Evolutionary conservation across 371 early-diverging fungal genomes (phyloP).

Genomic region (Mortierella sp.): DNA sequence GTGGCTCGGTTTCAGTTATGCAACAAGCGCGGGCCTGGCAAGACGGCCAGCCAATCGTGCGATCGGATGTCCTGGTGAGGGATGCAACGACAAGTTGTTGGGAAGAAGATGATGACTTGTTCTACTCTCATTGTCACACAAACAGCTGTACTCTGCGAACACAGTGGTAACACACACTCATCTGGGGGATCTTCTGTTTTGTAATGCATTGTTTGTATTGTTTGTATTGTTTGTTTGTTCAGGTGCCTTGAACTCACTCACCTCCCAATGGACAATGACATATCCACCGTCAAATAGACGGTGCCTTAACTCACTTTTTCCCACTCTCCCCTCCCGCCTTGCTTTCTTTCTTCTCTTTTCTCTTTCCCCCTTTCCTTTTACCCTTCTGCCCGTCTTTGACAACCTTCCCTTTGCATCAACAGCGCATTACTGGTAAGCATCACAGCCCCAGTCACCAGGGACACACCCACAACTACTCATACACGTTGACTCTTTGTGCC

Average conservation of each 20-base stretch:
- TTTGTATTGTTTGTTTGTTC: neutral
- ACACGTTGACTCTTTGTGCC: neutral
- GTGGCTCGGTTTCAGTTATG: constrained; percentile 2
- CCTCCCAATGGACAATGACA: neutral
- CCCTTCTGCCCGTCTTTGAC: neutral
- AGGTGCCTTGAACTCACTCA: constrained; percentile 3
- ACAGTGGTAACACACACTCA: neutral
- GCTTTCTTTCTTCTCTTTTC: neutral
- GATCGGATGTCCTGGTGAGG: neutral
- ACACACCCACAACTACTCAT: neutral
- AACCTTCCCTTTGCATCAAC: neutral
- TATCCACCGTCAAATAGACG: neutral
- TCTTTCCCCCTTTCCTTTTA: neutral
- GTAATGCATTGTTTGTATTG: neutral
- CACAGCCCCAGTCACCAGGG: neutral
- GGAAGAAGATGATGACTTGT: neutral
- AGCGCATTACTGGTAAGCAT: constrained; percentile 7
- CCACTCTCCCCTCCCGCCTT: neutral
- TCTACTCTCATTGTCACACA: neutral
- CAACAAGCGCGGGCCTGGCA: constrained; percentile 9
- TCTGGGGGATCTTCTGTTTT: neutral
- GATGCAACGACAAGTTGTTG: neutral
- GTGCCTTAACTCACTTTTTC: neutral
- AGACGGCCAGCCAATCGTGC: neutral
- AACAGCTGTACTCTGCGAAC: neutral